Base-by-base conservation (phyloP, 2,329 filamentous ascomycete species). In the Penicillium frequentans region DNA sequence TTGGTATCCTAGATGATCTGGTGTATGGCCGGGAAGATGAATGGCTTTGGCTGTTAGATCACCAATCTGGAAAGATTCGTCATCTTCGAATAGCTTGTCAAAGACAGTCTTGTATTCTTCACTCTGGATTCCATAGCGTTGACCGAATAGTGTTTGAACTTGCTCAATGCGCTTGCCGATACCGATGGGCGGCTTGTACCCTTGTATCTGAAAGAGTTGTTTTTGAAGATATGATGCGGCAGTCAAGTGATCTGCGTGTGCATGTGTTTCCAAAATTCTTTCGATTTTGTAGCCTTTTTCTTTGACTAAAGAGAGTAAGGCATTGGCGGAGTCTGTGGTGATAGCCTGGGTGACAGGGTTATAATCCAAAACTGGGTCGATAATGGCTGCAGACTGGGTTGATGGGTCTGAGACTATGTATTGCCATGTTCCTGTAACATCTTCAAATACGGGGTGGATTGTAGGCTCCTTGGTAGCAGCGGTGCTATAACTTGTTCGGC, bases 331-430 rank as follows among this genome's bases (percentile, higher is more conserved):
- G 0, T 63, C 47, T 0, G 85, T 87, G 6, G 70, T 75, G 56
- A 88, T 76, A 2, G 53, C 65, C 39, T 74, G 70, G 1, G 70
- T 76, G 11, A 68, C 61, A 1, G 77, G 75, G 46, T 86, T 79
- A 58, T 80, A 87, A 67, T 88, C 80, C 3, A 88, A 66, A 0
- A 89, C 86, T 0, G 86, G 76, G 62, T 89, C 86, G 62, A 89
- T 86, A 51, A 88, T 83, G 55, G 78, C 81, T 1, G 84, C 82
- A 0, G 64, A 65, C 1, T 63, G 67, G 0, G 82, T 84, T 0
- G 65, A 56, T 0, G 82, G 79, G 58, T 87, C 84, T 0, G 78
- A 81, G 1, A 88, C 79, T 0, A 88, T 63, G 60, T 87, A 87
- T 64, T 88, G 86, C 82, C 82, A 87, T 19, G 85, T 86, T 3